phyloP scores from a whole-genome alignment of 768 basidiomycete species.

The Termitomyces eurrhizus region DNA sequence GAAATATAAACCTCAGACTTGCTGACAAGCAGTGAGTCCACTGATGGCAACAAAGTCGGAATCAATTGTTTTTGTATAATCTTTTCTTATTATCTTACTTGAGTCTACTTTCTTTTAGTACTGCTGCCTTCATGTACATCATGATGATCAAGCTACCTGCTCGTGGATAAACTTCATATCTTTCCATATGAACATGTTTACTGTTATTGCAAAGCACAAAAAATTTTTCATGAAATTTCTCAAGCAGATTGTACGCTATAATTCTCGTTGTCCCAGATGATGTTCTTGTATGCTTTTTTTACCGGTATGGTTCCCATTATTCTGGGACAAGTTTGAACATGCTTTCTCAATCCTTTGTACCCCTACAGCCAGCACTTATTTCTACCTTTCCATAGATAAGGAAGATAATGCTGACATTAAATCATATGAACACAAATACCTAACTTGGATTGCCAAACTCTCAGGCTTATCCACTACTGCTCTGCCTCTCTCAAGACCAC shows the following conservation, averaged over 20 bases:
- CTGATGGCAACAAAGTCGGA: neutral
- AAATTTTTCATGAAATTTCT: conserved; percentile 10
- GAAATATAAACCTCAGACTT: neutral
- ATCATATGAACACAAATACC: conserved; percentile 39
- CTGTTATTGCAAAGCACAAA: conserved; percentile 47
- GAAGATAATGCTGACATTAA: conserved; percentile 47
- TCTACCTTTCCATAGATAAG: conserved; percentile 61
- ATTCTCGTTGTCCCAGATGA: conserved; percentile 16
- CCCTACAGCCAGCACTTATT: conserved; percentile 53
- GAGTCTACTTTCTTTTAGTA: neutral
- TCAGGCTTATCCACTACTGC: conserved; percentile 22
- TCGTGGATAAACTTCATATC: neutral
- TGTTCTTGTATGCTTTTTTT: conserved; percentile 45
- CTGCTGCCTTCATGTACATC: neutral
- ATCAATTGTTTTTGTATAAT: neutral
- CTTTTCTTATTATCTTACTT: neutral
- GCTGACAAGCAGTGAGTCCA: neutral
- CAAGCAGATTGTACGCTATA: neutral
- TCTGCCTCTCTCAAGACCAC: conserved; percentile 6
- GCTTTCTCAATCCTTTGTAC: conserved; percentile 3
- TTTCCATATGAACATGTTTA: neutral
- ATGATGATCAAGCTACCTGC: neutral
- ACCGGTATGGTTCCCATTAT: conserved; percentile 27
- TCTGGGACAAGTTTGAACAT: neutral
- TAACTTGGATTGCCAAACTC: conserved; percentile 46